Evolutionary conservation across 176 grass and related monocot species (phyloP).

Genomic region (Oryza glaberrima): DNA sequence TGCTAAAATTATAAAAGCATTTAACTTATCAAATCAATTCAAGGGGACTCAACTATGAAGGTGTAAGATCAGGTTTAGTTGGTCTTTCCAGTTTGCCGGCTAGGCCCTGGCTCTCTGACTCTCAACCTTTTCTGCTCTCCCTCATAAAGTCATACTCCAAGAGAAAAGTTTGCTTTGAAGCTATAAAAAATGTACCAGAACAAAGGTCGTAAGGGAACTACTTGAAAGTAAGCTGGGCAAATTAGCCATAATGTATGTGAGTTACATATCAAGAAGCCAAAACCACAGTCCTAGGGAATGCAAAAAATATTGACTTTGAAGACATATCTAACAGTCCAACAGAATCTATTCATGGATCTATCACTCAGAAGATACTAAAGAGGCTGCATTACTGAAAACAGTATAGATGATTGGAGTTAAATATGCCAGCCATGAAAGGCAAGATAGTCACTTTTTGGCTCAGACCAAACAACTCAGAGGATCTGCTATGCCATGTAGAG

Average conservation of each 20-base stretch:
- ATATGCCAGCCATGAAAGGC: background rate
- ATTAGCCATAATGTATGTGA: background rate
- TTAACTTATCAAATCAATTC: background rate
- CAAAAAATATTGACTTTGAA: background rate
- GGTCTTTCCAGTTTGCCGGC: background rate
- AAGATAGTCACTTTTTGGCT: conserved; percentile 5
- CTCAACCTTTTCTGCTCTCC: background rate
- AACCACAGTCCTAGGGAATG: background rate
- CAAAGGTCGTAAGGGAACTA: background rate
- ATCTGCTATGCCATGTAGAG: conserved; percentile 6
- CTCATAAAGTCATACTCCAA: background rate
- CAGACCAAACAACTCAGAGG: background rate
- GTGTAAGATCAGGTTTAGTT: background rate
- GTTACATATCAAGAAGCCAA: background rate
- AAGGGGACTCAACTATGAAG: background rate
- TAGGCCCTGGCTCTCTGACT: background rate
- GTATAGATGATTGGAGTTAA: background rate
- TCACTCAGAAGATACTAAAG: background rate
- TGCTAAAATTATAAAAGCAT: background rate
- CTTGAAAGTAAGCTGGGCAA: background rate
- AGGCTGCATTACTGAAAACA: background rate
- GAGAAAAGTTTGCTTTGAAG: background rate
- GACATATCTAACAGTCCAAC: background rate
- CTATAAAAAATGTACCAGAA: background rate
- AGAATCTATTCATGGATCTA: background rate